Conservation (phyloP, 208 protist genomes). For the Wallacemonas sp. region DNA sequence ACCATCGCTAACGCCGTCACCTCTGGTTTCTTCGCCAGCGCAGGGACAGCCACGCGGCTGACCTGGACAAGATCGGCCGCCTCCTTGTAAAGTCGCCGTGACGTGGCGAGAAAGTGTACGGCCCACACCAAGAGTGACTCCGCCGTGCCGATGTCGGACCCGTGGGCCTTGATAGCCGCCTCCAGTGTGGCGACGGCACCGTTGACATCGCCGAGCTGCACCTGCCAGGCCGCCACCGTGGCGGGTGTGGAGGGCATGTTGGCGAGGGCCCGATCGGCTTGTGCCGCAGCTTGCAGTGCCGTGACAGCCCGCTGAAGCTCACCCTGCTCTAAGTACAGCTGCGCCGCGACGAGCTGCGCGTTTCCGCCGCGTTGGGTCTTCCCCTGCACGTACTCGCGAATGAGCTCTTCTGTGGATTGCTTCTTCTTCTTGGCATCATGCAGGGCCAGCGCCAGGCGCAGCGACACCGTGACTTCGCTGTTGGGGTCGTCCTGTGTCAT, state of each 20-base stretch:
- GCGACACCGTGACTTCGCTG: slow-evolving; percentile 65
- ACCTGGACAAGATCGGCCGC: slow-evolving; percentile 47
- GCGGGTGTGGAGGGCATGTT: slow-evolving; percentile 42
- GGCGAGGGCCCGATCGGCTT: slow-evolving; percentile 29
- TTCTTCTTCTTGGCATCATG: slow-evolving; percentile 61
- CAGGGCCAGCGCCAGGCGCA: slow-evolving; percentile 63
- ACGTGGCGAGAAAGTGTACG: slow-evolving; percentile 51
- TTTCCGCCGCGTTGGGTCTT: slow-evolving; percentile 15
- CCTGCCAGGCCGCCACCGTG: slow-evolving; percentile 62
- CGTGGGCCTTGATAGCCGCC: slow-evolving; percentile 7
- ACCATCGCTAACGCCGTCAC: slow-evolving; percentile 53
- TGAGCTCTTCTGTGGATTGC: slow-evolving; percentile 10
- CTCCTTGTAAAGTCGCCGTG: slow-evolving; percentile 31
- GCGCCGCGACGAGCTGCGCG: slow-evolving; percentile 56
- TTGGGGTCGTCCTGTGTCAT: slow-evolving; percentile 60
- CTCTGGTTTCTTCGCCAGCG: slow-evolving; percentile 32
- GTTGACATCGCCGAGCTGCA: slow-evolving; percentile 41
- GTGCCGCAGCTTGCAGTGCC: slow-evolving; percentile 33
- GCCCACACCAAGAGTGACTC: slow-evolving; percentile 63
- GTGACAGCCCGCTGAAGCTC: slow-evolving; percentile 55
- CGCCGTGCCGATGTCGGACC: slow-evolving; percentile 22
- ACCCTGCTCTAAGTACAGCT: slow-evolving; percentile 78
- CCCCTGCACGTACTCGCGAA: slow-evolving; percentile 32
- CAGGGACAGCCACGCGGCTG: slow-evolving; percentile 25
- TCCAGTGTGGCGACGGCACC: slow-evolving; percentile 14